phyloP scores from a whole-genome alignment of 164 flowering plant genomes.

The Vitis rotundifolia region DNA sequence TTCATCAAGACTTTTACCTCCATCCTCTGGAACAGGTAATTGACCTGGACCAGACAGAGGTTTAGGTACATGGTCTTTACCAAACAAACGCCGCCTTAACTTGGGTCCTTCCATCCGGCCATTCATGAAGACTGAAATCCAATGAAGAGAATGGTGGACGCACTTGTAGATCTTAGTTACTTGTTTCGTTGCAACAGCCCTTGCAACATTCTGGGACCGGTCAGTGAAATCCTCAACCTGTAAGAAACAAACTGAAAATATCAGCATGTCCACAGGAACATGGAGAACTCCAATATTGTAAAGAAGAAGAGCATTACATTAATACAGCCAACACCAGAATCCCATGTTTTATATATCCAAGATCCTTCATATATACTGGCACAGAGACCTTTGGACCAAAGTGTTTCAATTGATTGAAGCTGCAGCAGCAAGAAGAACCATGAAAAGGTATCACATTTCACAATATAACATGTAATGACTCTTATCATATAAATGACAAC shows the following conservation, averaged over 20 bases:
- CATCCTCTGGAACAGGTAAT: background rate
- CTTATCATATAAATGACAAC: background rate
- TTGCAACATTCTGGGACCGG: conserved; percentile 53
- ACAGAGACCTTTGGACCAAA: conserved; percentile 51
- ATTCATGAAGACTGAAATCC: conserved; percentile 31
- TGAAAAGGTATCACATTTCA: background rate
- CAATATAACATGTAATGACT: background rate
- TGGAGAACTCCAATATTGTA: too few species aligned
- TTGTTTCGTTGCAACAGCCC: conserved; percentile 43
- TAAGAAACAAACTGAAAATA: background rate
- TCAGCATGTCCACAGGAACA: background rate
- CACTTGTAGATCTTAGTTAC: conserved; percentile 39
- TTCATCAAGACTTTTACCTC: background rate
- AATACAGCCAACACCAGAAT: conserved; percentile 32
- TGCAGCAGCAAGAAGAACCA: conserved; percentile 27
- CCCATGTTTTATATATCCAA: conserved; percentile 55
- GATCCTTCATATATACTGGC: too few species aligned
- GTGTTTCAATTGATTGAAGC: conserved; percentile 55
- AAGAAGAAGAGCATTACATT: conserved; percentile 38
- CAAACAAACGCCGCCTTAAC: conserved; percentile 37
- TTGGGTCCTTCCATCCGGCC: conserved; percentile 29
- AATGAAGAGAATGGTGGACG: conserved; percentile 33
- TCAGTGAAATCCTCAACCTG: conserved; percentile 67
- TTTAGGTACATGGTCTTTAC: conserved; percentile 9
- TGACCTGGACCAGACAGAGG: too few species aligned